A percentile compares a stretch with the other conserved stretches of the same genome.
These are phyloP conservation scores for Berkeleyomyces rouxiae DNA, from an alignment of 2,329 filamentous ascomycete genomes.

Conservation along the genomic window DNA sequence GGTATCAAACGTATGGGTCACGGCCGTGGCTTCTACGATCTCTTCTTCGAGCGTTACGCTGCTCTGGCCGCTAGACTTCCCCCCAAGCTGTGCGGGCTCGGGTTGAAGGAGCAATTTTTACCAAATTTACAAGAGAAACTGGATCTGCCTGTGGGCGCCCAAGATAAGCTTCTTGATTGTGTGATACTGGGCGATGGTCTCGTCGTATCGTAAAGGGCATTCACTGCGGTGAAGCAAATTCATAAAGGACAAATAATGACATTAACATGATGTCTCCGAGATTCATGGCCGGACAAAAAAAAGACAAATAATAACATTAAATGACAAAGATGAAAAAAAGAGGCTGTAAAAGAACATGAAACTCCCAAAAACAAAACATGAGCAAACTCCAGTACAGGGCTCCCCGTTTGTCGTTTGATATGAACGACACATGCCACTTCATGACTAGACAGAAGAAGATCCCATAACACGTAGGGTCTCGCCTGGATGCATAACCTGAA, in stretches of 20 bases:
- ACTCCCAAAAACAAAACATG: constrained; percentile 9
- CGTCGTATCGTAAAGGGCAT: constrained; percentile 1
- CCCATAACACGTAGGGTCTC: neutral
- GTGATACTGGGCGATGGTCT: constrained; percentile 11
- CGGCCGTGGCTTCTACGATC: constrained; percentile 94
- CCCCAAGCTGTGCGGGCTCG: constrained; percentile 53
- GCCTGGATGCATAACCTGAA: neutral
- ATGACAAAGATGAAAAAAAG: constrained; percentile 12
- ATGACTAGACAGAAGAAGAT: neutral
- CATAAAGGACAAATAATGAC: neutral
- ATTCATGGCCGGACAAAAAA: neutral
- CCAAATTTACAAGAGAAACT: constrained; percentile 22
- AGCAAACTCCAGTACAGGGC: neutral
- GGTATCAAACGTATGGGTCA: constrained; percentile 67
- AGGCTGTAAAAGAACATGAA: constrained; percentile 3
- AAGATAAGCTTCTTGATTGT: constrained; percentile 6
- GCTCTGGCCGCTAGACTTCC: constrained; percentile 17
- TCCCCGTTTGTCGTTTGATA: neutral
- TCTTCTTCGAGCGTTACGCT: constrained; percentile 63
- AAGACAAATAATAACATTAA: constrained; percentile 4
- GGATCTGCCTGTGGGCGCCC: constrained; percentile 2
- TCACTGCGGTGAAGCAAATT: neutral
- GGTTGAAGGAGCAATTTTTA: constrained; percentile 73
- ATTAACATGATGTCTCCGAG: neutral
- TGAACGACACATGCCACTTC: neutral